Base-by-base conservation (phyloP, 306 rosid genomes). In the Cucumis hystrix region DNA sequence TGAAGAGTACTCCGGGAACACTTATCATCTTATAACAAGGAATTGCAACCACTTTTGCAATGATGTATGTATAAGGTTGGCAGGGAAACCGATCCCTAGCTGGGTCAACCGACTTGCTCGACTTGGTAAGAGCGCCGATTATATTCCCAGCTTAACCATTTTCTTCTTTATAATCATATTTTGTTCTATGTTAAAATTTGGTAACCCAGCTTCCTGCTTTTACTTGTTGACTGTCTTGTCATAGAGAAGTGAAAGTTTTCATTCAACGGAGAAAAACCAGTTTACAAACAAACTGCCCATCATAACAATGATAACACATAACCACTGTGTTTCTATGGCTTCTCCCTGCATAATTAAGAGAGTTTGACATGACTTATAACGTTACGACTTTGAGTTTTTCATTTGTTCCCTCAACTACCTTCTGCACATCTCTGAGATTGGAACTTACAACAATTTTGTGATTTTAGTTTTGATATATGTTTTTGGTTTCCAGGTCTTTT, bases 91-190 rank as follows among this genome's bases (percentile, higher is more conserved):
- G 6, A 92, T 96, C 75, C 99, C 99, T 68, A 84, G 96, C 8
- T 96, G 99, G 99, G 96, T 96, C 2, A 96, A 96, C 77, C 91
- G 99, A 13, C 99, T 96, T 45, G 99, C 99, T 59, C 88, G 98
- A 54, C 93, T 96, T 18, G 99, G 99, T 95, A 82, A 84, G 81
- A 63, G 78, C 6, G 73, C 65, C 16, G 35, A 13, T 30, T 75
- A 12, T 18, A 10, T 41, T 60, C 30, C 65, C 56, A 56, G 45
- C 65, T 37, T 74, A 64, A 59, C 65, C 54, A 0, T 55, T 65
- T 28, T 15, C 76, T 61, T 57, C 10, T 51, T 43, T 59, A 21
- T 23, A 43, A 69, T 6, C 16, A 18, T 5, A 14, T n/a, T 40
- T 17, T 67, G 74, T 67, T 67, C 16, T 67, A 67, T 69, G 57